Evolutionary conservation across 2,329 filamentous ascomycete species (phyloP).

Genomic region (Parastagonospora avenae): DNA sequence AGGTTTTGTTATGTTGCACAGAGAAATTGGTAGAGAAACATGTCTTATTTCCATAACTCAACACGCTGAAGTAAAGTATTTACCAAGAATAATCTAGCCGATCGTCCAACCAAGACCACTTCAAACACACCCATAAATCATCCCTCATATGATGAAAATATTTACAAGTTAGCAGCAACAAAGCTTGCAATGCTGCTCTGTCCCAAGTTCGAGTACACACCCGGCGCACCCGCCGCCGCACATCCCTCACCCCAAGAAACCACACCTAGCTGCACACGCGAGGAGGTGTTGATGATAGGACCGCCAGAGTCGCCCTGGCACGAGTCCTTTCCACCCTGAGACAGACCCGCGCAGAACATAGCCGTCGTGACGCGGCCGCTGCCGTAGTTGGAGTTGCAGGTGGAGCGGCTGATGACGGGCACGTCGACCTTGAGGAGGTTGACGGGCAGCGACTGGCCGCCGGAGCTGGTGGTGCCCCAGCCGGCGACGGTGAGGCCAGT

Average conservation of each 20-base stretch:
- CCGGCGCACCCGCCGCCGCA: conserved; percentile 23
- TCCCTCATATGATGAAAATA: background rate
- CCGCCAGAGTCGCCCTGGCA: conserved; percentile 42
- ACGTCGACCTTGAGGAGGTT: conserved; percentile 35
- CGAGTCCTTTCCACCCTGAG: conserved; percentile 36
- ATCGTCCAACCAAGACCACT: too few relatives aligned
- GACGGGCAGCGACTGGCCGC: conserved; percentile 12
- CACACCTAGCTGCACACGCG: conserved; percentile 16
- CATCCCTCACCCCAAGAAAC: conserved; percentile 37
- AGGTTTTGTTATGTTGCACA: too few relatives aligned
- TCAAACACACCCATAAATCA: too few relatives aligned
- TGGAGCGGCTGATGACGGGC: conserved; percentile 31
- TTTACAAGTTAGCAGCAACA: conserved; percentile 25
- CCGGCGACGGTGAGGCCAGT: conserved; percentile 28
- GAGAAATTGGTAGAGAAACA: too few relatives aligned
- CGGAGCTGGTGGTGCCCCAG: conserved; percentile 26
- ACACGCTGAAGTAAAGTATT: too few relatives aligned
- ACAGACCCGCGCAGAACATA: conserved; percentile 36
- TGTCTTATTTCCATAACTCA: too few relatives aligned
- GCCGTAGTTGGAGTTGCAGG: conserved; percentile 26
- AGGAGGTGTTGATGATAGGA: conserved; percentile 24
- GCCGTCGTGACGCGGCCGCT: conserved; percentile 22
- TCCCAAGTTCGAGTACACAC: conserved; percentile 32
- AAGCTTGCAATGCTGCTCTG: conserved; percentile 15
- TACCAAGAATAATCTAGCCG: too few relatives aligned